Conservation (phyloP, 2,329 filamentous ascomycete genomes). For the Epichloe coenophiala region DNA sequence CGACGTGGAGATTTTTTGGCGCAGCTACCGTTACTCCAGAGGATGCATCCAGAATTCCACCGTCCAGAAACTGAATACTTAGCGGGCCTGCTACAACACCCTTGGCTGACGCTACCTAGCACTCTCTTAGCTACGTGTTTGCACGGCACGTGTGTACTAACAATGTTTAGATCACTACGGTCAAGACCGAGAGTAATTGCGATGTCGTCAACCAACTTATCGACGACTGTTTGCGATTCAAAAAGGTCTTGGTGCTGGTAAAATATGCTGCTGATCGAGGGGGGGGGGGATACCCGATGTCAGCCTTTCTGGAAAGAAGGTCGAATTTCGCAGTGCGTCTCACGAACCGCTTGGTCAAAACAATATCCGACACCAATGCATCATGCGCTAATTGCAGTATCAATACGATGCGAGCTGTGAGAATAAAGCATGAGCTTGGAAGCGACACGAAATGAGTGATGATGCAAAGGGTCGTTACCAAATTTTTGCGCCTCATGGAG, state of each 20-base stretch:
- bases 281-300: no score
- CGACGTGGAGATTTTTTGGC: background rate
- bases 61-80: conserved; percentile 30
- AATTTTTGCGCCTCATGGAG: conserved; percentile 37
- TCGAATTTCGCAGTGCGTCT: no score
- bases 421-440: background rate
- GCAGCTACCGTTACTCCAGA: conserved; percentile 16
- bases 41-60: conserved; percentile 22
- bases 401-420: conserved; percentile 39
- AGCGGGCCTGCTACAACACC: conserved; percentile 53
- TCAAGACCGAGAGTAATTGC: conserved; percentile 54
- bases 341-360: conserved; percentile 48
- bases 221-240: conserved; percentile 51
- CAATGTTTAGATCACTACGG: conserved; percentile 56
- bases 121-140: conserved; percentile 1
- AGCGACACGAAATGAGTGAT: background rate
- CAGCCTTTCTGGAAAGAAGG: background rate
- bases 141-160: conserved; percentile 22
- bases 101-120: conserved; percentile 58
- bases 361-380: conserved; percentile 37
- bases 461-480: conserved; percentile 19
- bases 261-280: conserved; percentile 52
- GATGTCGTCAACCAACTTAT: conserved; percentile 61
- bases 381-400: conserved; percentile 48
- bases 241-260: conserved; percentile 67